These are phyloP conservation scores for Medicago ruthenica DNA, from an alignment of 306 rosid species.

Conservation along the genomic window DNA sequence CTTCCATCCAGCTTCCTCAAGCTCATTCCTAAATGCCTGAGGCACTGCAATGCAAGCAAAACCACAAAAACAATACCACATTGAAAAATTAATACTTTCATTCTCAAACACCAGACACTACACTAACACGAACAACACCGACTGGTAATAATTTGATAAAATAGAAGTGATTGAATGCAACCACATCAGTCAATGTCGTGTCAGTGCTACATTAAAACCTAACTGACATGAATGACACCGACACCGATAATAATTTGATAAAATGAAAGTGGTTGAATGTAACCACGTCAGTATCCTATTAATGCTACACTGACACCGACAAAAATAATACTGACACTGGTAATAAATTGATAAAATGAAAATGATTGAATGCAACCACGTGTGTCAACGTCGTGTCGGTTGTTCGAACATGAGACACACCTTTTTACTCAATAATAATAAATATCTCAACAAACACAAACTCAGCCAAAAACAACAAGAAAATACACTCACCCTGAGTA, in stretches of 20 bases:
- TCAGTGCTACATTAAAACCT: too few relatives aligned
- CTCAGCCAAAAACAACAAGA: neutral
- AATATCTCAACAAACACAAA: conserved; percentile 3
- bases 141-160: neutral
- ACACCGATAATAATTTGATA: too few relatives aligned
- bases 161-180: neutral
- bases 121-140: neutral
- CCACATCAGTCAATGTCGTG: neutral
- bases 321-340: neutral
- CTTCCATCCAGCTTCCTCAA: conserved; percentile 93
- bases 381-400: neutral
- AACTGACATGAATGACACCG: too few relatives aligned
- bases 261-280: too few relatives aligned
- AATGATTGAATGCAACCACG: neutral
- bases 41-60: conserved; percentile 66
- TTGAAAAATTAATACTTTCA: neutral
- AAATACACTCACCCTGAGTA: conserved; percentile 56
- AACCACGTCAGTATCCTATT: too few relatives aligned
- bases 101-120: neutral
- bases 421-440: neutral
- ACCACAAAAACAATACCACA: conserved; percentile 11
- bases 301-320: too few relatives aligned
- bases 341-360: neutral
- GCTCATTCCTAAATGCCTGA: conserved; percentile 77
- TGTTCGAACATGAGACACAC: neutral